Evolutionary conservation across 139 green algal species (phyloP).

Genomic region (Auxenochlorella pyrenoidosa): DNA sequence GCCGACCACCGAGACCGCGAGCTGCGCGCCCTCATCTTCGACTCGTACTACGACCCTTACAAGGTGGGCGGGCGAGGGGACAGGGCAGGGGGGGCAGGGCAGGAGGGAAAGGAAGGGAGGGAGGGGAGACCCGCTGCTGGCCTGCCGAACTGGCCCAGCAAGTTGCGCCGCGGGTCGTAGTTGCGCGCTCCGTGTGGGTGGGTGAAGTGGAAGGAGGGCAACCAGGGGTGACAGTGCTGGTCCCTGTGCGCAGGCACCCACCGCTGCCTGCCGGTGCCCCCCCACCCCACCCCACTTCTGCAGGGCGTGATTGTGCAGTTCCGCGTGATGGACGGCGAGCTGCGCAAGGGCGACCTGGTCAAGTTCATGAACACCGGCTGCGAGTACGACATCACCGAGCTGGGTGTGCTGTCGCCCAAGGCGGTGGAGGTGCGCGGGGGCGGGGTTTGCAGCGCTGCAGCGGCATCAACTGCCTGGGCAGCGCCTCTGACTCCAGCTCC

Average conservation of each 20-base stretch:
- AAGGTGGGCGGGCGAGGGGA: conserved; percentile 39
- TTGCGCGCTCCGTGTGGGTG: too few species aligned
- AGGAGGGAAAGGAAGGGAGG: too few species aligned
- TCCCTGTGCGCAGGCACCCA: not conserved
- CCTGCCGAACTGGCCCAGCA: too few species aligned
- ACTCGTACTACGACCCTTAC: conserved; percentile 98
- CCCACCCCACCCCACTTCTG: not conserved
- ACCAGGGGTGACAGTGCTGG: too few species aligned
- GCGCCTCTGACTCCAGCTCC: too few species aligned
- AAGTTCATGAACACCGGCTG: conserved; percentile 92
- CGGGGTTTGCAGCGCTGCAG: not conserved
- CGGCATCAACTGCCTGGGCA: not conserved
- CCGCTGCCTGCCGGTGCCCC: not conserved
- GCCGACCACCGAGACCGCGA: conserved; percentile 68
- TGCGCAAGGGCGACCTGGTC: conserved; percentile 83
- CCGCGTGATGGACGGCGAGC: conserved; percentile 85
- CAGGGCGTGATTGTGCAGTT: conserved; percentile 87
- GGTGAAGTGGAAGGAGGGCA: too few species aligned
- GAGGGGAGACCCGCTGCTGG: too few species aligned
- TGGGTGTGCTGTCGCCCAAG: conserved; percentile 90
- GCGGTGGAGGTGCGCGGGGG: conserved; percentile 68
- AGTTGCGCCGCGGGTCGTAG: too few species aligned
- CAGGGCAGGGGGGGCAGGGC: not conserved
- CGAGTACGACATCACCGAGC: conserved; percentile 92
- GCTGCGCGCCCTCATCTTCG: conserved; percentile 95